phyloP scores from a whole-genome alignment of 2,329 filamentous ascomycete species.

The Zalaria sp. region DNA sequence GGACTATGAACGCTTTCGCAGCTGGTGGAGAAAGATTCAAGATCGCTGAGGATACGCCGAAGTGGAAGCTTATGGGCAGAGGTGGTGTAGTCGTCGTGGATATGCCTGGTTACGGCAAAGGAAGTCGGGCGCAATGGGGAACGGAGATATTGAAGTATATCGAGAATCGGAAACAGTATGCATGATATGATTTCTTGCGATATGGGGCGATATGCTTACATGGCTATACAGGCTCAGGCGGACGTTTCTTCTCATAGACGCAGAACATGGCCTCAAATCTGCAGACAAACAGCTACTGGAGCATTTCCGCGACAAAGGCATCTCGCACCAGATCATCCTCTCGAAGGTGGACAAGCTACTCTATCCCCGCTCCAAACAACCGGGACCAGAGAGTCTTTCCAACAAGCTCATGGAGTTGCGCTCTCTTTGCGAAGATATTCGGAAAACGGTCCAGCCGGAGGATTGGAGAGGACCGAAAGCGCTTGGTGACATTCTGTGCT shows the following conservation, averaged over 20 bases:
- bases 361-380: constrained; percentile 13
- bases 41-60: constrained; percentile 14
- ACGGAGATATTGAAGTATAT: constrained; percentile 56
- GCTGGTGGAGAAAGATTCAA: constrained; percentile 26
- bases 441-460: constrained; percentile 27
- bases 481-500: constrained; percentile 44
- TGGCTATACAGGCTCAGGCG: constrained; percentile 32
- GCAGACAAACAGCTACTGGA: constrained; percentile 43
- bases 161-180: constrained; percentile 41
- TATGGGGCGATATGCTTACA: constrained; percentile 11
- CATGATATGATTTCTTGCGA: not conserved
- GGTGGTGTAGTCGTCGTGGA: constrained; percentile 47
- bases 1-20: constrained; percentile 52
- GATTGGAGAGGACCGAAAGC: constrained; percentile 13
- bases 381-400: constrained; percentile 11
- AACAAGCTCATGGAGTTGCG: constrained; percentile 20
- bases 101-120: constrained; percentile 58
- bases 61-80: constrained; percentile 23
- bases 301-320: constrained; percentile 39
- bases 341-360: constrained; percentile 50
- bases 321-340: constrained; percentile 52
- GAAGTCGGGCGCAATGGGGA: constrained; percentile 48
- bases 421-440: constrained; percentile 23
- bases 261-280: constrained; percentile 48
- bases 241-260: constrained; percentile 51